Evolutionary conservation across 176 grass and related monocot species (phyloP), one percentile per base, ranked within the genome.

Genomic region (Paspalum vaginatum): DNA sequence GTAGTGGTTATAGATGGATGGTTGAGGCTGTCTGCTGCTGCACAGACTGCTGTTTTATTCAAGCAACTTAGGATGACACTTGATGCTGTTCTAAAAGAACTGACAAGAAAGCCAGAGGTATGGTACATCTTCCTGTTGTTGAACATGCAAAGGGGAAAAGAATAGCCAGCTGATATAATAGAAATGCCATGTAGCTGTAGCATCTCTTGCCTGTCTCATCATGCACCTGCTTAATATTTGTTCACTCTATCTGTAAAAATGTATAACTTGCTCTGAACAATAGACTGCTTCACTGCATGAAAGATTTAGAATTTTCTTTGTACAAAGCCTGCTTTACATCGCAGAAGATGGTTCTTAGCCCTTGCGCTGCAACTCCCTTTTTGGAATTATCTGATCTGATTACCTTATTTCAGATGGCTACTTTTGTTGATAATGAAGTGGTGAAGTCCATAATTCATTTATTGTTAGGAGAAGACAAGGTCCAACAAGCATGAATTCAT

Each of bases 371-470:
- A 85, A 41, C 38, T 75, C 68, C 56, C 40, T 45, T 81, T 71
- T 75, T 71, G 25, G 81, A 70, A 64, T 89, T 70, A 75, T 5
- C 54, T 85, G 70, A 24, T 55, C 40, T 65, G 65, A 25, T 40
- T 86, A 48, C 60, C 48, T 88, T 16, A 65, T 93, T 79, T 72
- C 92, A 98, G 95, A 90, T 83, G 84, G 86, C 81, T 84, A 91
- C 86, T 72, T 93, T 89, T 79, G 80, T 54, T 37, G 81, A 98
- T 79, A 91, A 95, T 81, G 89, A 91, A 94, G 92, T 98, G 69
- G 88, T 98, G 18, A 95, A 81, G 67, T 98, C 92, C 59, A 95
- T 98, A 61, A 86, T 98, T 83, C 88, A 98, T 79, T 89, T 98
- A 84, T 59, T 98, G 53, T 79, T 95, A 78, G 95, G 93, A 87